Conservation (phyloP, 805 yeast genomes). For the Nakazawaea molendinolei region DNA sequence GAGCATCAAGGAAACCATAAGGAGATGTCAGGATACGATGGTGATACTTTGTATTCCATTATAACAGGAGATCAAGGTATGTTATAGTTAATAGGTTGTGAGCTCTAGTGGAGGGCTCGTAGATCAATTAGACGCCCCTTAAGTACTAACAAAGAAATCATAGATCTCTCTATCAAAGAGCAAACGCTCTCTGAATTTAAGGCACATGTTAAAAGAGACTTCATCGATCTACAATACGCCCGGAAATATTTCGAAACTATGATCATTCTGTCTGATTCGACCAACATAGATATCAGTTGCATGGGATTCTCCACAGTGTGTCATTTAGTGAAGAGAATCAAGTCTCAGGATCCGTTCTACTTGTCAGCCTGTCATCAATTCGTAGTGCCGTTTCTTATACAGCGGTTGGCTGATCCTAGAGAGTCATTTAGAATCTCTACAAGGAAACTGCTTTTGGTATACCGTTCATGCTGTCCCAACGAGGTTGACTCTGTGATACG, state of each 20-base stretch:
- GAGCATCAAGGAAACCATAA: too few species aligned
- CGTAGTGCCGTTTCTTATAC: conserved; percentile 46
- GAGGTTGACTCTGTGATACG: conserved; percentile 39
- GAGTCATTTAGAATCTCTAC: conserved; percentile 35
- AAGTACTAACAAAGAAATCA: background rate
- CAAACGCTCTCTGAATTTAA: conserved; percentile 28
- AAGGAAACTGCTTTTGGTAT: conserved; percentile 43
- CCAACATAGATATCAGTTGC: conserved; percentile 28
- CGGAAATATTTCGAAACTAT: conserved; percentile 45
- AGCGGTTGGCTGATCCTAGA: conserved; percentile 36
- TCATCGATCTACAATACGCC: conserved; percentile 43
- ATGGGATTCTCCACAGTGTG: conserved; percentile 44
- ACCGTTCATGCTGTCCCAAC: conserved; percentile 45
- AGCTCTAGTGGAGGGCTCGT: too few species aligned
- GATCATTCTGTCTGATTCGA: conserved; percentile 34
- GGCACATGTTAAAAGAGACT: conserved; percentile 47
- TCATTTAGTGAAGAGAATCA: conserved; percentile 50
- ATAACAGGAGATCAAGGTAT: conserved; percentile 6
- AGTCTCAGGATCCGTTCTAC: conserved; percentile 45
- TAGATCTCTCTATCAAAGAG: conserved; percentile 1
- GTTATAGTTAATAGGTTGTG: background rate
- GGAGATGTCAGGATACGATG: conserved; percentile 3
- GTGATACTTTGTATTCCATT: conserved; percentile 2
- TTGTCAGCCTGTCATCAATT: conserved; percentile 35
- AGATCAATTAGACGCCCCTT: too few species aligned